Percentiles rank a stretch among this genome's conserved stretches.
These are phyloP conservation scores for Trypanosoma lewisi DNA, from an alignment of 208 protist genomes.

Conservation along the genomic window DNA sequence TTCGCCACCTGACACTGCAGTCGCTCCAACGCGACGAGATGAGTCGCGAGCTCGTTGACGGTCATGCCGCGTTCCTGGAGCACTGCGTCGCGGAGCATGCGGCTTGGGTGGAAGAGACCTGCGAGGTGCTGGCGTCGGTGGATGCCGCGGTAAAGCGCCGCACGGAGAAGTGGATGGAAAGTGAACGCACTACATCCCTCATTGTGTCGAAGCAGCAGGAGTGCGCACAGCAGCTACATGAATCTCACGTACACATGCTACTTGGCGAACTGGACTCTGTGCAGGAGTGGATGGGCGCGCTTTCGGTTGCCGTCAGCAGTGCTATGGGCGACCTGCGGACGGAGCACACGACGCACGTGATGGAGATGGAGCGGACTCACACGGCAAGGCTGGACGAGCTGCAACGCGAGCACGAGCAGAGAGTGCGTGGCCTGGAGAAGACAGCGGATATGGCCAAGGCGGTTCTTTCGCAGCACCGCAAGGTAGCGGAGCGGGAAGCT, in stretches of 20 bases:
- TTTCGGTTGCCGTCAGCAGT: too few relatives aligned
- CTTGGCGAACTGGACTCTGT: too few relatives aligned
- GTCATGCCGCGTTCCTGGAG: conserved; percentile 11
- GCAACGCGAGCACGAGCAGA: conserved; percentile 4
- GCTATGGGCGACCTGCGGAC: conserved; percentile 1
- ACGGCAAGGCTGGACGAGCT: background rate
- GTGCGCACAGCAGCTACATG: too few relatives aligned
- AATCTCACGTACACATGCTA: too few relatives aligned
- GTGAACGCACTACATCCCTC: too few relatives aligned
- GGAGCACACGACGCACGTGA: background rate
- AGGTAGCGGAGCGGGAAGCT: conserved; percentile 16
- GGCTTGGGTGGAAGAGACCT: conserved; percentile 8
- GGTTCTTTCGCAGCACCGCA: background rate
- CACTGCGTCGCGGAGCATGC: conserved; percentile 13
- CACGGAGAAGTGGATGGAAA: conserved; percentile 13
- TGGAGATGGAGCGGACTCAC: background rate
- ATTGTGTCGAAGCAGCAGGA: too few relatives aligned
- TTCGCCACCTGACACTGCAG: background rate
- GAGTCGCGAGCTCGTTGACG: background rate
- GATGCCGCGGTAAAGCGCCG: conserved; percentile 6
- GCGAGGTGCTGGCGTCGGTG: background rate
- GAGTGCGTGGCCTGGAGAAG: conserved; percentile 8
- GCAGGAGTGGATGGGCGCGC: too few relatives aligned
- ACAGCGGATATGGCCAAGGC: conserved; percentile 1
- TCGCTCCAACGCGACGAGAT: conserved; percentile 3